A percentile compares a stretch with the other conserved stretches of the same genome.
phyloP scores from a whole-genome alignment of 2,329 filamentous ascomycete genomes.

The Gyromitra esculenta region DNA sequence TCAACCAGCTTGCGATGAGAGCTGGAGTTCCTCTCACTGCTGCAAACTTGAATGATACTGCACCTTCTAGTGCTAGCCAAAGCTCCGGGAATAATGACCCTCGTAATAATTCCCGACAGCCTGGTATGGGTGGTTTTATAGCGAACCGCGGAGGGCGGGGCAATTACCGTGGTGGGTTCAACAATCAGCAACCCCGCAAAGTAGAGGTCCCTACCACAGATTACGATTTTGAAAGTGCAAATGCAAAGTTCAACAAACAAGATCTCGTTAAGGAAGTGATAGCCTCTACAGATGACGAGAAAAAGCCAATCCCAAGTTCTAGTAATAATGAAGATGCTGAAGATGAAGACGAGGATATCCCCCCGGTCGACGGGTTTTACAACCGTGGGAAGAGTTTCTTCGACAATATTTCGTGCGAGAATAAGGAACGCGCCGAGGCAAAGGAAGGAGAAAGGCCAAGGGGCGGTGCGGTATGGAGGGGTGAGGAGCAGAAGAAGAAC shows the following conservation, averaged over 20 bases:
- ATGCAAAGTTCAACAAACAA: constrained; percentile 89
- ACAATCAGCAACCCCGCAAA: constrained; percentile 66
- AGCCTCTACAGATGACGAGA: constrained; percentile 70
- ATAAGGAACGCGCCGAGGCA: constrained; percentile 84
- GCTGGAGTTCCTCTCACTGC: constrained; percentile 58
- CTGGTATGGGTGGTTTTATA: constrained; percentile 58
- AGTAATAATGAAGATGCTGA: constrained; percentile 61
- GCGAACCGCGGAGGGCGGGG: constrained; percentile 57
- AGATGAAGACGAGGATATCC: constrained; percentile 55
- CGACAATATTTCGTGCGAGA: constrained; percentile 96
- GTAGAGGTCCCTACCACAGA: constrained; percentile 90
- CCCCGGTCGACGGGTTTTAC: constrained; percentile 65
- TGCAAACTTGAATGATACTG: constrained; percentile 64
- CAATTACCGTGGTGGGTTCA: constrained; percentile 60
- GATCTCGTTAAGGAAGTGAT: constrained; percentile 89
- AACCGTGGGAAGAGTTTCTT: constrained; percentile 94
- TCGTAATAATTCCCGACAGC: constrained; percentile 58
- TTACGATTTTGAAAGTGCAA: constrained; percentile 87
- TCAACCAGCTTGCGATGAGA: constrained; percentile 53
- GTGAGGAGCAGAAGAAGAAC: constrained; percentile 92
- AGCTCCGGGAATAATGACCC: constrained; percentile 60
- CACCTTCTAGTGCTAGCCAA: constrained; percentile 65
- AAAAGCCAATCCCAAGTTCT: constrained; percentile 67
- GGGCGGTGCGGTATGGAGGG: constrained; percentile 85
- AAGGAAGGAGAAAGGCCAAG: constrained; percentile 69